These are phyloP conservation scores for Boletus calvinii DNA, from an alignment of 1,284 basidiomycete genomes.

Conservation along the genomic window DNA sequence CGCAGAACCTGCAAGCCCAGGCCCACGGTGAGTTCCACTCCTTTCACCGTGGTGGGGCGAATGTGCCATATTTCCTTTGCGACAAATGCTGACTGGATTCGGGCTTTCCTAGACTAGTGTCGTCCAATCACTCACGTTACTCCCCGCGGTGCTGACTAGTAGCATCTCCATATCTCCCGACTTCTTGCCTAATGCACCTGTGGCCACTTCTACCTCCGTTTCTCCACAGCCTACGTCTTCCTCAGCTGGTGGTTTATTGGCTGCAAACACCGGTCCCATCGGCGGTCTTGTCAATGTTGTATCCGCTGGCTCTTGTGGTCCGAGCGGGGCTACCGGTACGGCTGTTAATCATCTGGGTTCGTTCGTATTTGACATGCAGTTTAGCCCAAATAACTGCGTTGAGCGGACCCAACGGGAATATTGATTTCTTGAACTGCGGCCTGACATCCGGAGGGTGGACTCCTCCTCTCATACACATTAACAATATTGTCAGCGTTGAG, in stretches of 20 bases:
- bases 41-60: neutral
- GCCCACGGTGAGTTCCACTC: constrained; percentile 1
- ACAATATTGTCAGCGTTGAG: constrained; percentile 53
- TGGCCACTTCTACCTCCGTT: neutral
- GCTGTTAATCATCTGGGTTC: constrained; percentile 4
- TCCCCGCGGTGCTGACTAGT: neutral
- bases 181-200: neutral
- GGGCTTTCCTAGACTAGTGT: neutral
- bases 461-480: constrained; percentile 55
- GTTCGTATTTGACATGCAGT: constrained; percentile 1
- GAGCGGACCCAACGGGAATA: constrained; percentile 70
- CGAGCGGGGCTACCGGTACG: constrained; percentile 47
- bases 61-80: neutral
- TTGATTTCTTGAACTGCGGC: constrained; percentile 81
- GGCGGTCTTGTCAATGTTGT: constrained; percentile 16
- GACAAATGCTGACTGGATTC: neutral
- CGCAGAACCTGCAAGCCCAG: constrained; percentile 5
- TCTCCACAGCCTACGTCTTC: constrained; percentile 1
- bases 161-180: neutral
- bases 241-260: neutral
- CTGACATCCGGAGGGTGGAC: constrained; percentile 60
- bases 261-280: neutral
- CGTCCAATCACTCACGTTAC: neutral
- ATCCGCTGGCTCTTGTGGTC: constrained; percentile 21
- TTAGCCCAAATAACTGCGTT: constrained; percentile 49